phyloP scores from a whole-genome alignment of 2,329 filamentous ascomycete species.

The Colletotrichum theobromicola region DNA sequence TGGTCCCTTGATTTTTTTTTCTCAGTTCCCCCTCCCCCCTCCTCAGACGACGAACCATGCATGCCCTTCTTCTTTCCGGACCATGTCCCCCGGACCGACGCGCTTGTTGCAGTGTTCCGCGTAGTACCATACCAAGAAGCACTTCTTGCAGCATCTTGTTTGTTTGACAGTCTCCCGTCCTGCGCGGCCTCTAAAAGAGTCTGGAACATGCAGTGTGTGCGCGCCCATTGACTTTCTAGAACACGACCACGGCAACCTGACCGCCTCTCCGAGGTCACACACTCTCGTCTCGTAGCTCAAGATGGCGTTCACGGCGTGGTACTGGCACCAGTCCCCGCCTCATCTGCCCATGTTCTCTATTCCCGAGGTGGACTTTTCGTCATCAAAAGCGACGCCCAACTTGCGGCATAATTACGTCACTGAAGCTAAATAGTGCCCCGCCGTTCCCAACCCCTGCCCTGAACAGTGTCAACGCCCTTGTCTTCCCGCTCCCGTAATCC shows the following conservation, averaged over 20 bases:
- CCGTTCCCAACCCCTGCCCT: neutral
- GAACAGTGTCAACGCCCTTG: neutral
- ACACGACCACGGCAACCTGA: neutral
- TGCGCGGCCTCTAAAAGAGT: neutral
- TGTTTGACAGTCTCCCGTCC: neutral
- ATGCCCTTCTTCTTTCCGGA: neutral
- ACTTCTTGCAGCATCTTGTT: neutral
- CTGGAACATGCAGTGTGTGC: neutral
- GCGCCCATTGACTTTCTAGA: neutral
- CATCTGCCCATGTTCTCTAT: neutral
- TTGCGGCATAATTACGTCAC: conserved; percentile 14
- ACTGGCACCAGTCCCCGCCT: neutral
- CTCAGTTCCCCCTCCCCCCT: neutral
- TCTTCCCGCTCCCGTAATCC: neutral
- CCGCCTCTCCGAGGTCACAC: neutral
- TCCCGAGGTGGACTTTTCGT: neutral
- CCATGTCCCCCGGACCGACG: neutral
- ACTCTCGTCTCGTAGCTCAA: no score
- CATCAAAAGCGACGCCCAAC: neutral
- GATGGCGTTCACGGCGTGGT: neutral
- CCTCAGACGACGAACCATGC: neutral
- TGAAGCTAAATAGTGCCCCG: neutral
- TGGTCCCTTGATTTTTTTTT: conserved; percentile 9
- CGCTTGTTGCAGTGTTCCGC: neutral
- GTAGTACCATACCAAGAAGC: neutral